A percentile compares a stretch with the other conserved stretches of the same genome.
phyloP scores from a whole-genome alignment of 768 basidiomycete species.

The Suillus clintonianus region DNA sequence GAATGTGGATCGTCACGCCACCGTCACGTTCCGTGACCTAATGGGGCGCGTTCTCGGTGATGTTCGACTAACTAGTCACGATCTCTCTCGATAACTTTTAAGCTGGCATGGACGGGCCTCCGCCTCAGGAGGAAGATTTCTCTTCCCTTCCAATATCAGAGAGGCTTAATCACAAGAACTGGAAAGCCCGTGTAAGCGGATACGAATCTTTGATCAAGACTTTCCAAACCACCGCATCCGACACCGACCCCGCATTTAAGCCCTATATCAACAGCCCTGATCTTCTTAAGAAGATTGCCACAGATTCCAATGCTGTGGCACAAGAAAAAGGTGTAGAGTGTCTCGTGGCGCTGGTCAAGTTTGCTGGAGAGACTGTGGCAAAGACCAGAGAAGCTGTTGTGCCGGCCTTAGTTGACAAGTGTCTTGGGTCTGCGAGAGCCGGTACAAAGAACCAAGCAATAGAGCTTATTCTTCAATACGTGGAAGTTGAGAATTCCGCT shows the following conservation, averaged over 20 bases:
- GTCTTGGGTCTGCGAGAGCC: conserved; percentile 85
- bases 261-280: conserved; percentile 81
- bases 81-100: background rate
- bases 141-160: conserved; percentile 75
- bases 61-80: conserved; percentile 1
- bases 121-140: conserved; percentile 94
- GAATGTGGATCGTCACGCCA: conserved; percentile 16
- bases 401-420: conserved; percentile 95
- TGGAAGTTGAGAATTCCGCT: conserved; percentile 90
- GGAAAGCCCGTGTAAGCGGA: conserved; percentile 95
- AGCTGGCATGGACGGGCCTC: conserved; percentile 79
- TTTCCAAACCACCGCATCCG: conserved; percentile 87
- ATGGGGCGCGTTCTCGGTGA: conserved; percentile 1
- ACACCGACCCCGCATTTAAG: conserved; percentile 91
- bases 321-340: conserved; percentile 98
- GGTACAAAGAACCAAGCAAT: conserved; percentile 88
- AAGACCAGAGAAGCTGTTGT: conserved; percentile 80
- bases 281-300: conserved; percentile 82
- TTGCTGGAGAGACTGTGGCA: conserved; percentile 85
- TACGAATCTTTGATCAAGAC: conserved; percentile 87
- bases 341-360: conserved; percentile 82
- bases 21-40: conserved; percentile 4
- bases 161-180: conserved; percentile 91
- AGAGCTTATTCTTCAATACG: conserved; percentile 86
- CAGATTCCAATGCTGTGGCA: conserved; percentile 93